These are phyloP conservation scores for Backusella tarrabulga DNA, from an alignment of 192 early-diverging fungal species.

Conservation along the genomic window DNA sequence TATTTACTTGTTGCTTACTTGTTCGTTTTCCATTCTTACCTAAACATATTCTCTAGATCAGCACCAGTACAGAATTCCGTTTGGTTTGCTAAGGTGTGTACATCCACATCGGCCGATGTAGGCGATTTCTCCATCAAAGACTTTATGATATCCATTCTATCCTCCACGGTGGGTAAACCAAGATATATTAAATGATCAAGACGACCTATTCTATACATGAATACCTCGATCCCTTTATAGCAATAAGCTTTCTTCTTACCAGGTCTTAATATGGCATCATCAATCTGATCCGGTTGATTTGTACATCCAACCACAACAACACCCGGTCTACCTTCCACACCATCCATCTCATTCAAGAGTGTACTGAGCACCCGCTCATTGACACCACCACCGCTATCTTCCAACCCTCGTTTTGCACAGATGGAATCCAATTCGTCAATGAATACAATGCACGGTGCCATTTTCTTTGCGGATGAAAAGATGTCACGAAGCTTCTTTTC, in stretches of 20 bases:
- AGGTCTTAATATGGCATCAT: constrained; percentile 79
- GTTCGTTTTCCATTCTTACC: constrained; percentile 26
- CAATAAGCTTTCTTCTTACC: constrained; percentile 35
- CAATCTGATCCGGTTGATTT: constrained; percentile 83
- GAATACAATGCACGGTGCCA: constrained; percentile 92
- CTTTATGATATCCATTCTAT: constrained; percentile 71
- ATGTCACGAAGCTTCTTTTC: constrained; percentile 77
- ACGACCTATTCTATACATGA: constrained; percentile 49
- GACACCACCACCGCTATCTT: constrained; percentile 66
- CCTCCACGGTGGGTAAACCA: constrained; percentile 49
- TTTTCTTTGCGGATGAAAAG: constrained; percentile 78
- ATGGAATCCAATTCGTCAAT: constrained; percentile 94
- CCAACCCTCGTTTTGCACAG: constrained; percentile 73
- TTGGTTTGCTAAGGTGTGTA: constrained; percentile 45
- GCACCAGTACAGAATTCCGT: constrained; percentile 78
- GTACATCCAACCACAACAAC: constrained; percentile 94
- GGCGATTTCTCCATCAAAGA: constrained; percentile 59
- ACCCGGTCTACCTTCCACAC: constrained; percentile 78
- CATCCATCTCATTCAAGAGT: constrained; percentile 98
- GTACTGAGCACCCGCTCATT: constrained; percentile 91
- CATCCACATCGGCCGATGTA: constrained; percentile 49
- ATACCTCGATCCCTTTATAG: no score
- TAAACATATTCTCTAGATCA: constrained; percentile 66
- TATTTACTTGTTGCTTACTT: neutral
- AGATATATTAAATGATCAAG: constrained; percentile 86